Percentiles rank a stretch among this genome's conserved stretches.
These are phyloP conservation scores for Emergomyces africanus DNA, from an alignment of 2,329 filamentous ascomycete species.

Conservation along the genomic window DNA sequence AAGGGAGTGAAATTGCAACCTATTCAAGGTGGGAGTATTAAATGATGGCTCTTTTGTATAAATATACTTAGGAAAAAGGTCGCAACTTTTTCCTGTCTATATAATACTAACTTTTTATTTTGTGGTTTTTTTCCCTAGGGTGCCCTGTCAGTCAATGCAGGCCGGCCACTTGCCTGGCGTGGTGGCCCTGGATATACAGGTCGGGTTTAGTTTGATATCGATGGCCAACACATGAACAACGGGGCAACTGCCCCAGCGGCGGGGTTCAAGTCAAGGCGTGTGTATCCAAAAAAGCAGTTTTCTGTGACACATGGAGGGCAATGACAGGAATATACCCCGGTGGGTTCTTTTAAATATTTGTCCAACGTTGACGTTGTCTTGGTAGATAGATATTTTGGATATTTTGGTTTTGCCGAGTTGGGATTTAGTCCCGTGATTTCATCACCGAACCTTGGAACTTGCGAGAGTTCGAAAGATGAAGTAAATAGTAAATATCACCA, in stretches of 20 bases:
- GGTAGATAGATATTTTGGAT: not conserved
- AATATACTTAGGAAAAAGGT: not conserved
- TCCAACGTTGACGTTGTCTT: too few species aligned
- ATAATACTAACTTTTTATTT: not conserved
- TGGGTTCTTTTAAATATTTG: too few species aligned
- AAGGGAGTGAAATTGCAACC: slow-evolving; percentile 7
- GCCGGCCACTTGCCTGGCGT: not conserved
- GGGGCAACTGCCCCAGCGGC: not conserved
- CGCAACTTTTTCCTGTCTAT: not conserved
- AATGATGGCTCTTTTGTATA: not conserved
- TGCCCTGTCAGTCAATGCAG: not conserved
- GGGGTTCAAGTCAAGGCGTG: not conserved
- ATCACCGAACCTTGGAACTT: too few species aligned
- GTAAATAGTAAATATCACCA: not conserved
- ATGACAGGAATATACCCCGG: not conserved
- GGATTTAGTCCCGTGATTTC: slow-evolving; percentile 1
- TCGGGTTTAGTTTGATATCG: not conserved
- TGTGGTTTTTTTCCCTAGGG: not conserved
- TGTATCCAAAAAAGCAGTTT: not conserved
- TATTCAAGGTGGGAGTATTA: not conserved
- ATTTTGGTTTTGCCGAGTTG: slow-evolving; percentile 1
- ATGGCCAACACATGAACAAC: not conserved
- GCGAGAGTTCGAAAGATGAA: too few species aligned
- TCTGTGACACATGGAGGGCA: not conserved
- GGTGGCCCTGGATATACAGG: not conserved